Conservation (phyloP, 495 filamentous ascomycete species). For the Penicillium argentinense region DNA sequence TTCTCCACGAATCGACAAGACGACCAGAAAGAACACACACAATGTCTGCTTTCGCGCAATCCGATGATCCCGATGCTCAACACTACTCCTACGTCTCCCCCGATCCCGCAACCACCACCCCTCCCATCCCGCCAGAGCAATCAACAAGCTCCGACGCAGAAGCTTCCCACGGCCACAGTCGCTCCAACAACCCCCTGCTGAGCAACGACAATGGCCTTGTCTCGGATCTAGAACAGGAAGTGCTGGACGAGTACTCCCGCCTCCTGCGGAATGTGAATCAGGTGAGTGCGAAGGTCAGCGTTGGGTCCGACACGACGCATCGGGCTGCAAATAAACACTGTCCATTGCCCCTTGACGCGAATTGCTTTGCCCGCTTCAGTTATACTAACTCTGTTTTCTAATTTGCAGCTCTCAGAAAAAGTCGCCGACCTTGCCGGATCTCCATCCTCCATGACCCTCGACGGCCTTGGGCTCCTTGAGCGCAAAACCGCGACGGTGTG, state of each 20-base stretch:
- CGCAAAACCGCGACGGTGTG: slow-evolving; percentile 92
- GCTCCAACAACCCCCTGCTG: slow-evolving; percentile 42
- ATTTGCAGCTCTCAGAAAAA: slow-evolving; percentile 37
- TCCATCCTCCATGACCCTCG: slow-evolving; percentile 44
- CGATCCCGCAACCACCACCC: slow-evolving; percentile 23
- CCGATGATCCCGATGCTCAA: slow-evolving; percentile 18
- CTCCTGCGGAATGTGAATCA: slow-evolving; percentile 89
- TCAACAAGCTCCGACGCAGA: slow-evolving; percentile 18
- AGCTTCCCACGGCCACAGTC: slow-evolving; percentile 12
- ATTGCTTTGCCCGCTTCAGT: too few species aligned
- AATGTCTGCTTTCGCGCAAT: slow-evolving; percentile 27
- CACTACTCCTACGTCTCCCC: slow-evolving; percentile 22
- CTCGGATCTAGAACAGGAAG: slow-evolving; percentile 85
- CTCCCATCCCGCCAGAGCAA: slow-evolving; percentile 19
- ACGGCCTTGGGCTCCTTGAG: slow-evolving; percentile 84
- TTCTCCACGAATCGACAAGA: neutral
- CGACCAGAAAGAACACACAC: neutral
- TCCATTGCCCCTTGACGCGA: too few species aligned
- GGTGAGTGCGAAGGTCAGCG: slow-evolving; percentile 57
- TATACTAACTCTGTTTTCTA: neutral
- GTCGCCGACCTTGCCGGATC: slow-evolving; percentile 36
- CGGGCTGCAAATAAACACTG: neutral
- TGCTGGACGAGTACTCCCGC: slow-evolving; percentile 88
- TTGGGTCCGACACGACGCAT: neutral
- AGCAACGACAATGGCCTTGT: slow-evolving; percentile 38